phyloP scores from a whole-genome alignment of 495 filamentous ascomycete genomes.

The Talaromyces ruber region DNA sequence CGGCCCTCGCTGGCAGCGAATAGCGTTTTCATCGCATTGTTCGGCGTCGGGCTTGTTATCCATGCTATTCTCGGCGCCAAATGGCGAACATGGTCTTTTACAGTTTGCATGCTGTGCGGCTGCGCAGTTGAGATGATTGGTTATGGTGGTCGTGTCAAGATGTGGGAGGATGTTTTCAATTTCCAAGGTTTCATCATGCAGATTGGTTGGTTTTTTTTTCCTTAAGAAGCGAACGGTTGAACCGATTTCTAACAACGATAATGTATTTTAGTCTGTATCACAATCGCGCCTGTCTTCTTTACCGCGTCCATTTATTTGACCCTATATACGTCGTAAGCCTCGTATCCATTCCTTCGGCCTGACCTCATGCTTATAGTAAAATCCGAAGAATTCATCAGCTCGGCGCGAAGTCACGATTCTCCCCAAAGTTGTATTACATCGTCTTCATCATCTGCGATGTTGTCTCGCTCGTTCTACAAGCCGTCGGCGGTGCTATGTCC shows the following conservation, averaged over 20 bases:
- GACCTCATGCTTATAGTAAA: not conserved
- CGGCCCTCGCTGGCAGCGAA: constrained; percentile 31
- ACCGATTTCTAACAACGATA: not conserved
- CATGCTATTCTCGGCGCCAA: constrained; percentile 27
- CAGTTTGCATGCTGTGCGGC: constrained; percentile 16
- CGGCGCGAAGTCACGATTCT: constrained; percentile 39
- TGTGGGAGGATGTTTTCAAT: constrained; percentile 38
- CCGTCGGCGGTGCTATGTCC: constrained; percentile 43
- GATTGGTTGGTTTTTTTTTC: constrained; percentile 22
- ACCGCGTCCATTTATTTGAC: constrained; percentile 54
- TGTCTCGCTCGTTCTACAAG: constrained; percentile 44
- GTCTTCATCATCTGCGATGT: constrained; percentile 47
- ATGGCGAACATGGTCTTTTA: constrained; percentile 23
- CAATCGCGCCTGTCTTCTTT: constrained; percentile 47
- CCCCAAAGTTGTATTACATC: constrained; percentile 40
- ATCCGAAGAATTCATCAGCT: constrained; percentile 30
- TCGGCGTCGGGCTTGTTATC: constrained; percentile 19
- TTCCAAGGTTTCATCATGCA: constrained; percentile 42
- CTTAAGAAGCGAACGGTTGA: not conserved
- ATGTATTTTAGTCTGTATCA: constrained; percentile 33
- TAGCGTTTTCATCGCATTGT: constrained; percentile 33
- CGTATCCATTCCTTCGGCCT: not conserved
- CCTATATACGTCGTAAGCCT: constrained; percentile 27
- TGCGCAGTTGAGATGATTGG: constrained; percentile 33
- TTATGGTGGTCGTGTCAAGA: constrained; percentile 38